Evolutionary conservation across 2,329 filamentous ascomycete species (phyloP), one percentile per base, ranked within the genome.

Genomic region (Trichoderma aggressivum): DNA sequence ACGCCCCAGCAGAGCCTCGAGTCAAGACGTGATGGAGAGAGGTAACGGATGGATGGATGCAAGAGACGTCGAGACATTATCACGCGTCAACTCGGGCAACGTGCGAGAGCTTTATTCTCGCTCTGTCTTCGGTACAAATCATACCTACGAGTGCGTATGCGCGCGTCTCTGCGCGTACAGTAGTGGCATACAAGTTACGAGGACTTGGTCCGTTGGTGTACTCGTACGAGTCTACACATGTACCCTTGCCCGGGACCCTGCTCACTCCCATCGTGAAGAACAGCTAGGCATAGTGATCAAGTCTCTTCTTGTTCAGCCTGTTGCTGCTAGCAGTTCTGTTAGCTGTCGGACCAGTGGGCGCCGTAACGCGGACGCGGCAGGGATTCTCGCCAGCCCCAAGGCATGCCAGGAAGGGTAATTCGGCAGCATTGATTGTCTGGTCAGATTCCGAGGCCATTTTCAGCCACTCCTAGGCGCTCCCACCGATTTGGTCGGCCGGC

Each of bases 401-500:
- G 12, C 59, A 24, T 12, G 34, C 43, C 58, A 62, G 18, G 43
- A 62, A 55, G 58, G 30, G 67, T 32, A 62, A 56, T 62, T 70
- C 67, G 58, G 47, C 56, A 62, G 28, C 36, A 21, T 43, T 34
- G 61, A 70, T 60, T 55, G 53, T 16, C 11, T 39, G 47, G 47
- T 21, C 21, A 65, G 62, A 65, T 71, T 53, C 30, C 62, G 69
- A 59, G 60, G 34, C 28, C 62, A 66, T 66, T 50, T 66, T n/a
- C 39, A 55, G 50, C 61, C 69, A 70, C 50, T 71, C 62, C 47
- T 32, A 66, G 30, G 62, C 55, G 61, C 55, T 71, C 69, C 69
- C 69, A 66, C 61, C 69, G 69, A 71, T 71, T 71, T 66, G 69
- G 69, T 65, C 66, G 69, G 69, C 59, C 65, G 39, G 39, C 28